Evolutionary conservation across 2,329 filamentous ascomycete species (phyloP), one percentile per base, ranked within the genome.

Genomic region (Cladophialophora immunda): DNA sequence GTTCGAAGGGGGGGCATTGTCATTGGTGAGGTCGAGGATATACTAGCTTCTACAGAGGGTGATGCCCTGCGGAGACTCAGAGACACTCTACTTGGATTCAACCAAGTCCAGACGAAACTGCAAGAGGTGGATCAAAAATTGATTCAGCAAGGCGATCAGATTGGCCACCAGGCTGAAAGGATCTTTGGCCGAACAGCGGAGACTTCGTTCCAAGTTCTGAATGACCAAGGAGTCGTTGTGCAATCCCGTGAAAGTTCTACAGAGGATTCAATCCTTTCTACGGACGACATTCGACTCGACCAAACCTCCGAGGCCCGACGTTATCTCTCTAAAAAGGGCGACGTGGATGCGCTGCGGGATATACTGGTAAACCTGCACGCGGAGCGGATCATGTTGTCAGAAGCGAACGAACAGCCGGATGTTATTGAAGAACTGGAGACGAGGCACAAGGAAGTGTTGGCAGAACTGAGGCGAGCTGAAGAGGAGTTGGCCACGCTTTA

Each of bases 301-400:
- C 15, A 50, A 25, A 65, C 36, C 34, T 19, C 56, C 5, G 62
- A 65, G n/a, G 62, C 47, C n/a, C 62, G 34, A 19, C 56, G 27
- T 2, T 65, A 54, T 34, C 62, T 65, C n/a, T 65, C 62, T 9
- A 65, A 59, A 22, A 65, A 65, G 22, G 62, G 56, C 22, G 62
- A 65, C 34, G 47, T 65, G 32, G 62, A 65, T 30, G 19, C 60
- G 34, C 47, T 65, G 32, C 41, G 47, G 27, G 62, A 65, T 4
- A 60, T 7, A 19, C 45, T 65, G 25, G 30, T 59, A 9, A 32
- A 47, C 3, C 17, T 65, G 15, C 56, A 60, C 13, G 62, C 30
- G 19, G 47, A 60, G 22, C 47, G 27, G 56, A 41, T 17, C 27
- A 47, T 54, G 22, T 15, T 19, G 15, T 29, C 25, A 5, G 17